Evolutionary conservation across 345 rosid species (phyloP).

Genomic region (Jatropha curcas): DNA sequence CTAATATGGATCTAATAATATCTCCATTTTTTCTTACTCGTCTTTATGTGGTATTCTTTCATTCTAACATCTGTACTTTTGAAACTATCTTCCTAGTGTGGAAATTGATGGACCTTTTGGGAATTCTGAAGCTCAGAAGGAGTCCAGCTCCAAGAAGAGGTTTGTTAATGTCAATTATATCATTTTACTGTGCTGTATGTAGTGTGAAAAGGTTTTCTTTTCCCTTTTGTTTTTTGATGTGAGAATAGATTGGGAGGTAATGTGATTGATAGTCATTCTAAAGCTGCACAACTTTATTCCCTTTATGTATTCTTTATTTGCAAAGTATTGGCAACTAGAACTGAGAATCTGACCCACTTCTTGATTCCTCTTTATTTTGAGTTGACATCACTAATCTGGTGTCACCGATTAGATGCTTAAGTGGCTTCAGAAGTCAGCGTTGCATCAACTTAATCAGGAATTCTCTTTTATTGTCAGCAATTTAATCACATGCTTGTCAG

Average conservation of each 20-base stretch:
- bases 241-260: background rate
- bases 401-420: conserved; percentile 3
- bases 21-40: background rate
- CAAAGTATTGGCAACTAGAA: conserved; percentile 2
- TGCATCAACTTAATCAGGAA: background rate
- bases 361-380: background rate
- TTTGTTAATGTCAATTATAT: conserved; percentile 19
- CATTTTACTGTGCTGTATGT: background rate
- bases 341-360: conserved; percentile 2
- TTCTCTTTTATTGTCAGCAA: background rate
- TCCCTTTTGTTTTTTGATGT: background rate
- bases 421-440: background rate
- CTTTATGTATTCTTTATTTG: background rate
- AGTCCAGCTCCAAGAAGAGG: conserved; percentile 81
- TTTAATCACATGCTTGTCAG: background rate
- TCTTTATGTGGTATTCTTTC: background rate
- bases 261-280: background rate
- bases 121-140: conserved; percentile 69
- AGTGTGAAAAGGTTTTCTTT: background rate
- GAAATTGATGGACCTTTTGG: conserved; percentile 70
- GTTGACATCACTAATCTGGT: background rate
- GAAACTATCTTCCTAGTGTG: conserved; percentile 39
- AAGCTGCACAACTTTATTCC: background rate
- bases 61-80: conserved; percentile 1
- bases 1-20: background rate